A percentile compares a stretch with the other conserved stretches of the same genome.
These are phyloP conservation scores for Geopyxis carbonaria DNA, from an alignment of 495 filamentous ascomycete genomes.

Conservation along the genomic window DNA sequence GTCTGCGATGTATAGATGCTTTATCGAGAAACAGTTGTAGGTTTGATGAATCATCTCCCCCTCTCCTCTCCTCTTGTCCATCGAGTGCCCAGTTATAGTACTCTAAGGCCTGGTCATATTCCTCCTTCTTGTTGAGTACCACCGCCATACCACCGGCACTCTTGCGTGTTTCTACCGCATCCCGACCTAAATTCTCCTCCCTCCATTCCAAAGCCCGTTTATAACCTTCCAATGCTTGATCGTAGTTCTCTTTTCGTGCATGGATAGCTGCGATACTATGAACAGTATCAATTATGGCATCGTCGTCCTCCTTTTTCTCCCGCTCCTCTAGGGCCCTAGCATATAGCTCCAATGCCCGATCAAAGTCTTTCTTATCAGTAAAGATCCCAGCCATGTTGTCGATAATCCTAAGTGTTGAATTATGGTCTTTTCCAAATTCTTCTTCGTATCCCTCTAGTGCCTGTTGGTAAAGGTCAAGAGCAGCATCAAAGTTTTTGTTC, in stretches of 20 bases:
- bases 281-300: too few species aligned
- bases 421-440: slow-evolving; percentile 12
- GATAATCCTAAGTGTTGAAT: slow-evolving; percentile 10
- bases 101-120: slow-evolving; percentile 18
- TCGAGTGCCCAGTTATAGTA: slow-evolving; percentile 12
- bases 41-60: slow-evolving; percentile 8
- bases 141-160: too few species aligned
- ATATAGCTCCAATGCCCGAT: too few species aligned
- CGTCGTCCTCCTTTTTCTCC: too few species aligned
- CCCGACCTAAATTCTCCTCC: slow-evolving; percentile 1
- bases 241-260: too few species aligned
- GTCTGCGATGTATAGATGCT: neutral
- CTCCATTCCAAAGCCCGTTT: neutral
- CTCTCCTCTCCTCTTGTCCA: slow-evolving; percentile 11
- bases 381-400: slow-evolving; percentile 15
- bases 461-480: slow-evolving; percentile 13
- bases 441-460: slow-evolving; percentile 13
- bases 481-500: slow-evolving; percentile 16
- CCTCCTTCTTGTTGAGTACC: slow-evolving; percentile 9
- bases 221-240: too few species aligned
- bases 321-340: too few species aligned
- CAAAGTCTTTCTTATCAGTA: too few species aligned
- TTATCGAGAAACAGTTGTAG: too few species aligned
- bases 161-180: too few species aligned
- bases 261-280: too few species aligned